Base-by-base conservation (phyloP, 768 basidiomycete genomes). In the Leccinum olivaceopallidum region DNA sequence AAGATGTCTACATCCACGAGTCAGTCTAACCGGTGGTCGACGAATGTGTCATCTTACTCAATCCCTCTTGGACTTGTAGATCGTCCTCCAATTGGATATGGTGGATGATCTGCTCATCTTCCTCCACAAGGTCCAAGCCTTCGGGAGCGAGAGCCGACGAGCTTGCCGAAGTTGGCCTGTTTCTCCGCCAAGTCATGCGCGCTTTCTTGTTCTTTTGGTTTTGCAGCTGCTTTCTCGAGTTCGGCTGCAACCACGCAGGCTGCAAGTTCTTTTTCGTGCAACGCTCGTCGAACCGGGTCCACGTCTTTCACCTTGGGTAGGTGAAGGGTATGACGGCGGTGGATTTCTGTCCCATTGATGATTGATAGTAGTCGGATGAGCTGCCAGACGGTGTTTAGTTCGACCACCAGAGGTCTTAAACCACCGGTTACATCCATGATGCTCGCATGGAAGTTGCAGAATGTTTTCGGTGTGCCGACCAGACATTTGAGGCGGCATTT, bases 61-160 rank as follows among this genome's bases (percentile, higher is more conserved):
- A 78, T 47, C 92, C 91, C 63, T 98, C 97, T 73, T 97, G 93
- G 10, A 98, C 88, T 66, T 95, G 89, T 55, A 99, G 73, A 73
- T 98, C 92, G 67, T 96, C 95, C 70, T 98, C 95, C 55, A 98
- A 76, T 61, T 90, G 86, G 60, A 98, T 87, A 67, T 92, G 84
- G 76, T 99, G 97, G 0, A 94, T 98, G 56, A 98, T 94, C 69
- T 98, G 95, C 66, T 98, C 97, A 16, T 98, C 97, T 70, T 98
- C 96, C 64, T 98, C 95, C 1, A 99, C 97, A 34, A 99, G 77
- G 72, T 99, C 97, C 70, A 99, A 73, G 1, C 96, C 97, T 69
- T 98, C 97, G 2, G 93, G 91, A 91, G 30, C 89, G 86, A 18
- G 92, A 86, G 42, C 82, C 84, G 2, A 90, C 72, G 60, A 96